Evolutionary conservation across 2,329 filamentous ascomycete species (phyloP), one percentile per base, ranked within the genome.

Genomic region (Diaporthe ilicicola): DNA sequence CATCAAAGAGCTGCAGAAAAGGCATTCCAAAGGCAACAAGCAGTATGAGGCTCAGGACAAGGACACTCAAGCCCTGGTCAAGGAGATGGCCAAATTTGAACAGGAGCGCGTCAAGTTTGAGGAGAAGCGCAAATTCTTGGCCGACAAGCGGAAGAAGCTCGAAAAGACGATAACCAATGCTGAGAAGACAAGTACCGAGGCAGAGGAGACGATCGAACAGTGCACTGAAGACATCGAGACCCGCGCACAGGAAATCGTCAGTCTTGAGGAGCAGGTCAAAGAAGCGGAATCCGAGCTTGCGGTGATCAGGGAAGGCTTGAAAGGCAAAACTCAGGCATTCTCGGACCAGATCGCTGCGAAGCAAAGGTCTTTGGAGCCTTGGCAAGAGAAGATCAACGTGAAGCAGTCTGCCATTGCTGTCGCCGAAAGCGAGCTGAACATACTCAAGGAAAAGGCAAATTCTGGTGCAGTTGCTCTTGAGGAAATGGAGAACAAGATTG

Each of bases 51-150:
- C 86, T 1, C 89, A 97, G 74, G 94, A 97, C 75, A 95, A 97
- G 81, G 88, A 93, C 66, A 91, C 92, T 0, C 93, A 98, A 75
- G 87, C 85, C 32, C 86, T 97, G 67, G 84, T 92, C 72, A 97
- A 97, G 79, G 94, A 98, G 79, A 91, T 96, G 82, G 91, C 94
- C 54, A 95, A 95, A 78, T 94, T 97, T 73, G 97, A 99, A 78
- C 97, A 98, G 79, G 96, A 98, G 78, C 91, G 92, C 27, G 96
- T 99, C 82, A 99, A 99, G 79, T 95, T 97, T 75, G 95, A 98
- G 74, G 97, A 99, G 82, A 98, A 98, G 86, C 92, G 92, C 80
- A 99, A 99, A 80, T 98, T 98, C 81, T 83, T 99, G 74, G 86
- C 89, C 2, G 92, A 92, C 77, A 99, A 99, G 84, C 92, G 93